Base-by-base conservation (phyloP, 352 stramenopile genomes). In the Pythium sukuiense region DNA sequence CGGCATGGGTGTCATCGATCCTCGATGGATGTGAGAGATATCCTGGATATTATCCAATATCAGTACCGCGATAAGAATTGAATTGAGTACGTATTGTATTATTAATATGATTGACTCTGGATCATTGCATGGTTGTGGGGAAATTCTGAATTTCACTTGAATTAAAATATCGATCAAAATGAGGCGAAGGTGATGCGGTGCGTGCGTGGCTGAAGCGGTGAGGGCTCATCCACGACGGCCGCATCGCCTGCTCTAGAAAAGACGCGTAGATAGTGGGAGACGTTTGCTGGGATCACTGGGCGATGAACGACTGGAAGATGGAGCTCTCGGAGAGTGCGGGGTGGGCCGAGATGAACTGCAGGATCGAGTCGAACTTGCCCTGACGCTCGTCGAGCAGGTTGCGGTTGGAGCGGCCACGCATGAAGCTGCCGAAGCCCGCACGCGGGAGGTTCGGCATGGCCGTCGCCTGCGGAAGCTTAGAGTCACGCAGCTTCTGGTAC, bases 231-330 rank as follows among this genome's bases (percentile, higher is more conserved):
- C 32, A 35, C 32, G 32, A 35, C 32, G 32, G 32, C 32, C 5
- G 32, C 32, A 35, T 35, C 8, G 14, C 5, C 53, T 59, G 45
- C 53, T 59, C 53, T 45, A 61, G 30, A 50, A 32, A 11, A 6
- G 16, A 59, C 14, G 27, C 20, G 27, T 37, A 55, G 27, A 55
- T n/a, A 55, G 49, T 32, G 27, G 37, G 32, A 29, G 30, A 32
- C 29, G 33, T n/a, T 18, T 29, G 9, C 9, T 37, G 13, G 24
- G 26, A 50, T 74, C 59, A 77, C 39, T 74, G 49, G n/a, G 24
- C 33, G 20, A 88, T 29, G 41, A 88, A 89, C 57, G 52, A 69
- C 65, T 83, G 70, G 67, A 88, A 89, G 24, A 71, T 65, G 8
- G 54, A 66, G 70, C 72, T 85, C 26, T 79, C 61, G 30, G 76